A percentile compares a stretch with the other conserved stretches of the same genome.
These are phyloP conservation scores for Aspergillus bridgeri DNA, from an alignment of 495 filamentous ascomycete genomes.

Conservation along the genomic window DNA sequence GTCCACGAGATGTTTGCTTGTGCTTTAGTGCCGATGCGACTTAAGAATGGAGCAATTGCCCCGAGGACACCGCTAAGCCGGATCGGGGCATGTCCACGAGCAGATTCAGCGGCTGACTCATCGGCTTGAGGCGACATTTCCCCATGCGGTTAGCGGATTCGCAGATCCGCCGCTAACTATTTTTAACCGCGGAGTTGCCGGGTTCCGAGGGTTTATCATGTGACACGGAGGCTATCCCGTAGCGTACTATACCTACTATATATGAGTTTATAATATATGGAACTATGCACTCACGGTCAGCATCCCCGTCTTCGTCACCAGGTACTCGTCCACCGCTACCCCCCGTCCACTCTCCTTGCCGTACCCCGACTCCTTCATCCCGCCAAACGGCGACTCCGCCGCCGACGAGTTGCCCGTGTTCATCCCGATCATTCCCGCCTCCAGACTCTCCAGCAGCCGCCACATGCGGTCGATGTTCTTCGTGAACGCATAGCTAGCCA, in stretches of 20 bases:
- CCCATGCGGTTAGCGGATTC: neutral
- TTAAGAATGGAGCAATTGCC: neutral
- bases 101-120: slow-evolving; percentile 1
- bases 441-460: slow-evolving; percentile 68
- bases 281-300: slow-evolving; percentile 45
- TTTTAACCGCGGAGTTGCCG: neutral
- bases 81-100: slow-evolving; percentile 21
- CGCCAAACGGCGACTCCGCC: slow-evolving; percentile 70
- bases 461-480: slow-evolving; percentile 70
- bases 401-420: slow-evolving; percentile 67
- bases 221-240: too few species aligned
- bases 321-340: slow-evolving; percentile 65
- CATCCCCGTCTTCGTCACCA: slow-evolving; percentile 70
- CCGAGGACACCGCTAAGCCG: slow-evolving; percentile 10
- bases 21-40: too few species aligned
- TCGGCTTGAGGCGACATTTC: too few species aligned
- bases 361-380: slow-evolving; percentile 73
- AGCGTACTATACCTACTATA: neutral
- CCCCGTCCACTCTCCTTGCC: slow-evolving; percentile 75
- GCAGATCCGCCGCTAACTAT: neutral
- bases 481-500: slow-evolving; percentile 70
- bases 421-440: slow-evolving; percentile 74
- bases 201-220: neutral
- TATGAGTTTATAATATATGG: neutral
- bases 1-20: slow-evolving; percentile 4